Evolutionary conservation across 352 stramenopile genomes (phyloP).

Genomic region (Phytophthora cajani): DNA sequence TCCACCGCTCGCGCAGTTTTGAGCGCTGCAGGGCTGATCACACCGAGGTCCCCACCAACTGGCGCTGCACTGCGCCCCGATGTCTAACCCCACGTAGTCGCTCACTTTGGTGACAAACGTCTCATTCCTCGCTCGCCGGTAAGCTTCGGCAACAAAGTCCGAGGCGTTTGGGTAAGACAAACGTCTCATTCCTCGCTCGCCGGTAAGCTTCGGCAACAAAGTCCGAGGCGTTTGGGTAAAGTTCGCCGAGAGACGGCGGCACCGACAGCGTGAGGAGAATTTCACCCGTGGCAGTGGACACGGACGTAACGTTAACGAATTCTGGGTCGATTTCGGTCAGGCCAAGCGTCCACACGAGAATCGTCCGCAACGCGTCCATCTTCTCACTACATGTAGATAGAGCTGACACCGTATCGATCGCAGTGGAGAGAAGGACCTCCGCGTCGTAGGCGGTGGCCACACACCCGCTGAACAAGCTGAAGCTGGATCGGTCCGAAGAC

Average conservation of each 20-base stretch:
- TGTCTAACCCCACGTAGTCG: conserved; percentile 22
- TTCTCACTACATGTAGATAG: conserved; percentile 17
- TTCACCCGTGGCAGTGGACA: conserved; percentile 20
- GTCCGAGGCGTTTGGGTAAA: conserved; percentile 29
- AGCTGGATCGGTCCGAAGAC: conserved; percentile 22
- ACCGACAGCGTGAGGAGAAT: conserved; percentile 28
- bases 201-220: conserved; percentile 28
- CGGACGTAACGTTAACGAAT: conserved; percentile 30
- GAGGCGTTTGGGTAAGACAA: conserved; percentile 27
- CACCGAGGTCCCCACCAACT: conserved; percentile 26
- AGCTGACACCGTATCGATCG: conserved; percentile 8
- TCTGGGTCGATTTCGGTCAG: conserved; percentile 33
- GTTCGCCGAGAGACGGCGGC: conserved; percentile 26
- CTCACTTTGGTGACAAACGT: conserved; percentile 17
- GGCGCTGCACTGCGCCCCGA: conserved; percentile 15
- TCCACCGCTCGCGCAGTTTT: conserved; percentile 16
- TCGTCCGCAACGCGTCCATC: conserved; percentile 18
- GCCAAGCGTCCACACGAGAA: conserved; percentile 28
- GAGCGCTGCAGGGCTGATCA: conserved; percentile 13
- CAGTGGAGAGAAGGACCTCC: conserved; percentile 27
- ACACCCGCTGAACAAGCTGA: conserved; percentile 36
- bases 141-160: conserved; percentile 23
- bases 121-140: conserved; percentile 25
- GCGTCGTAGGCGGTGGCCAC: conserved; percentile 34
- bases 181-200: conserved; percentile 28